These are phyloP conservation scores for Lactarius vividus DNA, from an alignment of 768 basidiomycete genomes.

Conservation along the genomic window DNA sequence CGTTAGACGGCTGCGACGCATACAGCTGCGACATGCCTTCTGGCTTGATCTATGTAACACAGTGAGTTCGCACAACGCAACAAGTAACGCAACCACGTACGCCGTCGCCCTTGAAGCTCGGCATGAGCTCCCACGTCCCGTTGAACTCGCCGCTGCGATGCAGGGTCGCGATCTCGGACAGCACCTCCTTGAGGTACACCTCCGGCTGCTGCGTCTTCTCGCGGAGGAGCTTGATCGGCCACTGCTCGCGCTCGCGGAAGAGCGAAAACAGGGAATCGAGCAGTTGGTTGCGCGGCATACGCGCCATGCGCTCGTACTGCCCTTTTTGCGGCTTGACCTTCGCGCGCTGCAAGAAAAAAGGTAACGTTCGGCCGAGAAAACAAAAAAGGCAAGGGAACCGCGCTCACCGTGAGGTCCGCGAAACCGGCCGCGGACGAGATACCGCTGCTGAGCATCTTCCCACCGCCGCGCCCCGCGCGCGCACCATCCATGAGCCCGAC, in stretches of 20 bases:
- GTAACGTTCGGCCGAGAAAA: no score
- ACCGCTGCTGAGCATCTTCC: slow-evolving; percentile 78
- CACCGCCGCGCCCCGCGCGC: slow-evolving; percentile 64
- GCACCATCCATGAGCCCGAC: slow-evolving; percentile 76
- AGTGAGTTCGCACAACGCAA: background rate
- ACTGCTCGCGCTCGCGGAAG: slow-evolving; percentile 77
- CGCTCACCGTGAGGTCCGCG: slow-evolving; percentile 61
- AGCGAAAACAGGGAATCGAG: slow-evolving; percentile 76
- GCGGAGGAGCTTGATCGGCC: slow-evolving; percentile 74
- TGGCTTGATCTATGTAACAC: slow-evolving; percentile 35
- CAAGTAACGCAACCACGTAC: slow-evolving; percentile 37
- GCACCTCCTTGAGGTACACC: slow-evolving; percentile 79
- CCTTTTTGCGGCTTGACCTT: slow-evolving; percentile 69
- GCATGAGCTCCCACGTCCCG: slow-evolving; percentile 77
- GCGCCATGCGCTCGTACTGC: slow-evolving; percentile 84
- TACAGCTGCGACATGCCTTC: slow-evolving; percentile 35
- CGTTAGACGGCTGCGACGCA: slow-evolving; percentile 25
- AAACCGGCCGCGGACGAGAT: slow-evolving; percentile 62
- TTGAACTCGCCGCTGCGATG: slow-evolving; percentile 80
- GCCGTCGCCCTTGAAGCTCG: slow-evolving; percentile 64
- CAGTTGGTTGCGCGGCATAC: slow-evolving; percentile 85
- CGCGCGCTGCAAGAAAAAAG: slow-evolving; percentile 36
- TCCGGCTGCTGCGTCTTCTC: slow-evolving; percentile 86
- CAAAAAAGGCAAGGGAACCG: no score
- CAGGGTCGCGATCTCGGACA: slow-evolving; percentile 71